Evolutionary conservation across 2,329 filamentous ascomycete genomes (phyloP).

Genomic region (Colletotrichum sp.): DNA sequence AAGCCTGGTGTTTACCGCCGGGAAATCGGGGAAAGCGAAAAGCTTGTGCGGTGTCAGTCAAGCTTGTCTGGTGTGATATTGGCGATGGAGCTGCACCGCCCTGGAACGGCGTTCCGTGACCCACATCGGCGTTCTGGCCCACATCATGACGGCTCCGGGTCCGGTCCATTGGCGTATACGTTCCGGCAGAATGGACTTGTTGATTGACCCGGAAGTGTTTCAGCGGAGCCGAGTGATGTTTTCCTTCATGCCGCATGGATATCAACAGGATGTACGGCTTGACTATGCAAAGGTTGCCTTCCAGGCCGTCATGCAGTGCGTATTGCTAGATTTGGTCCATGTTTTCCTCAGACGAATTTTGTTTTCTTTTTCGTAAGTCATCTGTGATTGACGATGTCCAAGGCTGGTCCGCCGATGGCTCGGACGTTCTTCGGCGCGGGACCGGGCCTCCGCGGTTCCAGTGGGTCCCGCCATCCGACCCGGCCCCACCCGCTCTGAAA

Average conservation of each 20-base stretch:
- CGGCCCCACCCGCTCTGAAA: background rate
- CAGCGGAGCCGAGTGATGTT: background rate
- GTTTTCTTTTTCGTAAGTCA: background rate
- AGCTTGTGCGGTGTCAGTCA: background rate
- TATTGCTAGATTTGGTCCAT: accelerated
- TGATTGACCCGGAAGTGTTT: accelerated
- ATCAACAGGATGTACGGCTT: too few relatives aligned
- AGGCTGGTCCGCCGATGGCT: accelerated
- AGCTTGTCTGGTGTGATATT: background rate
- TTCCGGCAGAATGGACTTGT: background rate
- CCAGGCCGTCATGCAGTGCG: too few relatives aligned
- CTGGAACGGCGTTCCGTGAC: accelerated
- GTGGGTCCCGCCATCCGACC: background rate
- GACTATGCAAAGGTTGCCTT: too few relatives aligned
- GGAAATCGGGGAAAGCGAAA: background rate
- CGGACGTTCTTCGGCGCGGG: background rate
- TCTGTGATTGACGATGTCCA: accelerated
- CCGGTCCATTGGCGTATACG: background rate
- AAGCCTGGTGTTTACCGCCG: background rate
- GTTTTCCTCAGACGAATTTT: too few relatives aligned
- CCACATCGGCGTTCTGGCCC: background rate
- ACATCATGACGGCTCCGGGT: background rate
- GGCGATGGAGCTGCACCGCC: background rate
- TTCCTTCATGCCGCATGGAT: background rate
- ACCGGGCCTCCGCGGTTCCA: accelerated